Conservation (phyloP, 768 basidiomycete species). For the Suillus alpinus region DNA sequence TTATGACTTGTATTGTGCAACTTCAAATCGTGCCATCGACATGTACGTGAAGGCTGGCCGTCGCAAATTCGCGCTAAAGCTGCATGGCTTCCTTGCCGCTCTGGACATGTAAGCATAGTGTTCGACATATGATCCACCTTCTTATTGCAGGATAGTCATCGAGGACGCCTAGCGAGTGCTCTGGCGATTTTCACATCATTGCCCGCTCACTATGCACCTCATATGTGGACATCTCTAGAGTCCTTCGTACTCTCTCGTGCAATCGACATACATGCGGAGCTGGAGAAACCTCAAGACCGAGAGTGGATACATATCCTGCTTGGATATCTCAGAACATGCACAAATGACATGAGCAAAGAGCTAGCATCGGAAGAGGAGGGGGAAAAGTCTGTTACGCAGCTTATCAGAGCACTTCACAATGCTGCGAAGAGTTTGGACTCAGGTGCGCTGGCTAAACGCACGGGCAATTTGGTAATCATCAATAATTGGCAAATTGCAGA, state of each 20-base stretch:
- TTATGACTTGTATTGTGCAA: constrained; percentile 70
- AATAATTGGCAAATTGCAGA: constrained; percentile 43
- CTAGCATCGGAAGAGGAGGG: constrained; percentile 53
- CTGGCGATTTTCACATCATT: constrained; percentile 72
- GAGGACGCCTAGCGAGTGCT: constrained; percentile 59
- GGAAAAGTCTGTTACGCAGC: constrained; percentile 45
- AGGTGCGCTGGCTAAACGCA: constrained; percentile 34
- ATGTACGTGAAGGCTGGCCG: constrained; percentile 82
- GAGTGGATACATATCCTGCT: constrained; percentile 83
- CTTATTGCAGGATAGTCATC: constrained; percentile 48
- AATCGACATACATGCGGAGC: constrained; percentile 58
- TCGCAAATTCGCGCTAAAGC: constrained; percentile 78
- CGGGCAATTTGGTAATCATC: constrained; percentile 3
- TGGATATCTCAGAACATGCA: constrained; percentile 70
- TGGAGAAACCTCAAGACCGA: constrained; percentile 58
- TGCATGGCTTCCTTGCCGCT: constrained; percentile 84
- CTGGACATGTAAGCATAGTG: constrained; percentile 73
- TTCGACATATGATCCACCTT: constrained; percentile 2
- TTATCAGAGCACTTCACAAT: constrained; percentile 48
- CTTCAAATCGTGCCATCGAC: constrained; percentile 82
- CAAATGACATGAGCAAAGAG: constrained; percentile 51
- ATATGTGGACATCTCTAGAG: constrained; percentile 78
- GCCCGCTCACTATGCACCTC: constrained; percentile 83
- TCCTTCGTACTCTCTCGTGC: constrained; percentile 76
- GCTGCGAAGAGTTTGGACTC: constrained; percentile 52